Percentiles rank a stretch among this genome's conserved stretches.
Conservation (phyloP, 495 filamentous ascomycete genomes). For the Parathielavia hyrcaniae region DNA sequence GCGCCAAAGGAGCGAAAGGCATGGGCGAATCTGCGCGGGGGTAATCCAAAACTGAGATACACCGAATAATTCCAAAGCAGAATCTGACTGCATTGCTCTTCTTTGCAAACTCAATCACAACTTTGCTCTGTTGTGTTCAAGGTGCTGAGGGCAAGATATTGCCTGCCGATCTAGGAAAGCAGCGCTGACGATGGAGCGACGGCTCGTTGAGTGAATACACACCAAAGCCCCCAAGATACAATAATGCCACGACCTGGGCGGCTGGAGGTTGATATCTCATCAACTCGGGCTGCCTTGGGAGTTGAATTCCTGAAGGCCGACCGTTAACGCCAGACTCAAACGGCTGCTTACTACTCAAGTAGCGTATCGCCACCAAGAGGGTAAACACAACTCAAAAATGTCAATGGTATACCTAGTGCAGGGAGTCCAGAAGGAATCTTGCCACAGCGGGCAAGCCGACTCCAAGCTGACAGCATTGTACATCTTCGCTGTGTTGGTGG, state of each 20-base stretch:
- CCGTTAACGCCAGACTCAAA: not conserved
- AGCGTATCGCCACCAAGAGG: not conserved
- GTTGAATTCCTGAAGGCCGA: not conserved
- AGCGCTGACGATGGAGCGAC: not conserved
- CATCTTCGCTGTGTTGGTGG: too few relatives aligned
- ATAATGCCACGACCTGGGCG: not conserved
- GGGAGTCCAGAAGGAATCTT: not conserved
- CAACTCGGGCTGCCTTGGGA: constrained; percentile 1
- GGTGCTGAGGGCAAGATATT: not conserved
- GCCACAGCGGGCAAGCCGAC: too few relatives aligned
- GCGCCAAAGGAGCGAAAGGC: not conserved
- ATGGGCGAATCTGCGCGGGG: not conserved
- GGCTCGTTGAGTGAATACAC: too few relatives aligned
- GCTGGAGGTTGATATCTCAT: not conserved
- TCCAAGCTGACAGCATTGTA: too few relatives aligned
- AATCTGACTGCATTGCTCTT: not conserved
- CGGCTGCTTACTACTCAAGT: not conserved
- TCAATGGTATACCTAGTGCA: not conserved
- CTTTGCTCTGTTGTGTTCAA: not conserved
- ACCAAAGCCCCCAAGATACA: not conserved
- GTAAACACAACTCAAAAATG: not conserved
- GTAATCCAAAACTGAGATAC: not conserved
- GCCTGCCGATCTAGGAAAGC: not conserved
- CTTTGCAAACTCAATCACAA: not conserved
- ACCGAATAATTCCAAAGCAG: not conserved